Percentiles rank a stretch among this genome's conserved stretches.
Conservation (phyloP, 2,329 filamentous ascomycete species). For the Apiospora koreana region DNA sequence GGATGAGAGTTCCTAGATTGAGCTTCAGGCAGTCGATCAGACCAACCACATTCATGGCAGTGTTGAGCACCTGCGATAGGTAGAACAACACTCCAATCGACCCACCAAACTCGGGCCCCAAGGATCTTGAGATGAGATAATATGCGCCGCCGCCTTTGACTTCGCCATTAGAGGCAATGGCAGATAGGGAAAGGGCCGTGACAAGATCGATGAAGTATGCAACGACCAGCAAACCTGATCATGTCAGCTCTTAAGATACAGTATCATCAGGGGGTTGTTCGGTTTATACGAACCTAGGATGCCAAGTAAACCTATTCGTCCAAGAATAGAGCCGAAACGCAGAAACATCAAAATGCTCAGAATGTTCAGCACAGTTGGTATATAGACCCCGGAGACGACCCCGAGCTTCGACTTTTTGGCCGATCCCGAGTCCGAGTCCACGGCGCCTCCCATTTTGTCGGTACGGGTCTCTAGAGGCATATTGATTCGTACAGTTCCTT, state of each 20-base stretch:
- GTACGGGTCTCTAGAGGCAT: slow-evolving; percentile 26
- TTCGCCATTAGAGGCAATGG: slow-evolving; percentile 87
- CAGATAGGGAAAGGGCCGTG: slow-evolving; percentile 82
- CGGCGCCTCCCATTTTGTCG: slow-evolving; percentile 20
- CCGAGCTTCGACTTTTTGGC: slow-evolving; percentile 65
- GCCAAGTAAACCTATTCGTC: slow-evolving; percentile 76
- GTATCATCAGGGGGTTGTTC: slow-evolving; percentile 13
- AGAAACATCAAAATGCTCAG: slow-evolving; percentile 92
- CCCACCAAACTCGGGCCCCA: slow-evolving; percentile 87
- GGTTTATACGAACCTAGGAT: slow-evolving; percentile 66
- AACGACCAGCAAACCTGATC: slow-evolving; percentile 66
- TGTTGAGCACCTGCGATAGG: slow-evolving; percentile 85
- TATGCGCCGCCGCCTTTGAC: slow-evolving; percentile 87
- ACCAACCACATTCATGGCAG: slow-evolving; percentile 84
- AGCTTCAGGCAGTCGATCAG: slow-evolving; percentile 79
- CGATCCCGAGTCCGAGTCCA: slow-evolving; percentile 32
- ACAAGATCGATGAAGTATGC: slow-evolving; percentile 84
- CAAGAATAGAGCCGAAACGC: slow-evolving; percentile 82
- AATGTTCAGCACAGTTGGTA: slow-evolving; percentile 87
- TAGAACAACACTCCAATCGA: slow-evolving; percentile 89
- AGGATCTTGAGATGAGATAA: slow-evolving; percentile 81
- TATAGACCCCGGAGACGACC: slow-evolving; percentile 77
- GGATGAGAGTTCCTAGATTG: slow-evolving; percentile 69
- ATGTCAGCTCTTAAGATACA: slow-evolving; percentile 12
- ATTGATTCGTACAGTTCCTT: slow-evolving; percentile 9